Evolutionary conservation across 1,284 basidiomycete genomes (phyloP), one percentile per base, ranked within the genome.

Genomic region (Tylopilus sp.): DNA sequence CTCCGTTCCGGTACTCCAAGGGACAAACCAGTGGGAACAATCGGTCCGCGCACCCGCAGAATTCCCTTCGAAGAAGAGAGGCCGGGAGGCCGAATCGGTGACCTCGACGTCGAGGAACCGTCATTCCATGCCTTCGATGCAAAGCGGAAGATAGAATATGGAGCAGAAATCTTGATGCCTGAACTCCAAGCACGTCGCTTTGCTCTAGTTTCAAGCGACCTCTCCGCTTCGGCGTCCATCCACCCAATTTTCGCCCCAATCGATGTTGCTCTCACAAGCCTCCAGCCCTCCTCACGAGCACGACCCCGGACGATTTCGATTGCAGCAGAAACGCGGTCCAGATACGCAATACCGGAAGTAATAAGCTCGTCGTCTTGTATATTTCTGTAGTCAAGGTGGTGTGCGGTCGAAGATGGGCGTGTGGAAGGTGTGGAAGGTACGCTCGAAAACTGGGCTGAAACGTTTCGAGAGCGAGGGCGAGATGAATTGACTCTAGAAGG

Each of bases 111-210:
- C 39, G 44, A 47, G 36, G 41, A 37, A 24, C 43, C 43, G 7
- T 56, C 56, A 17, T 53, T 48, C 68, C 69, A 68, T 22, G 51
- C 54, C 44, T 44, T 65, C 17, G 25, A 25, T 2, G 41, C 14
- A 29, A 32, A 43, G 42, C 33, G 40, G 19, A 47, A 29, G 5
- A 41, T 24, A 24, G 48, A 29, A 53, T 68, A 70, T 5, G 67
- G 61, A 1, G 58, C 65, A 45, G 54, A 40, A 32, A 72, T 55
- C 46, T 58, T 66, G 52, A 72, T 64, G 14, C 67, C 67, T 17
- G 68, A 68, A 47, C 70, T 68, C 67, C 67, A 68, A 8, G 67
- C 70, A 14, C 67, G 66, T 17, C 67, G 62, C 41, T 72, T 71
- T 9, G 69, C 70, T 44, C 50, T 71, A 32, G 49, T 51, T 51